phyloP scores from a whole-genome alignment of 108 stramenopile genomes.

The Cyclotella cryptica region DNA sequence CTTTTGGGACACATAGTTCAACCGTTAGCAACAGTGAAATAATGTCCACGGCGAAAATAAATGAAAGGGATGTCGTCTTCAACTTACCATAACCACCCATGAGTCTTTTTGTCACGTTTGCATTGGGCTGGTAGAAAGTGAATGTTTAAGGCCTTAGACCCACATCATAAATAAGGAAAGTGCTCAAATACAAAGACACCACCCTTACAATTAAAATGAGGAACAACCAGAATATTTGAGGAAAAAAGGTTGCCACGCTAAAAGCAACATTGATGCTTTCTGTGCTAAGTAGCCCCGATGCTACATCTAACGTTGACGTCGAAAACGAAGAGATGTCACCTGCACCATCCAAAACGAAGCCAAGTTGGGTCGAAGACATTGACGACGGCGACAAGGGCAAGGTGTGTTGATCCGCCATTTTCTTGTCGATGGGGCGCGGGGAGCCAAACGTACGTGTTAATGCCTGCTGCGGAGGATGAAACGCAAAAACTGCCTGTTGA shows the following conservation, averaged over 20 bases:
- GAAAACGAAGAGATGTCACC: too few species aligned
- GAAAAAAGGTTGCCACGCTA: constrained; percentile 81
- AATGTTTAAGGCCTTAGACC: neutral
- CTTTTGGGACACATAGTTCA: constrained; percentile 3
- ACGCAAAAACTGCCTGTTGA: too few species aligned
- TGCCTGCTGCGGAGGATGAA: too few species aligned
- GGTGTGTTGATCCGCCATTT: too few species aligned
- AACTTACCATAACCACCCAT: constrained; percentile 66
- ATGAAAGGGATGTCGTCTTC: neutral
- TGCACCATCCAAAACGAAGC: too few species aligned
- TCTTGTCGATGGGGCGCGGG: too few species aligned
- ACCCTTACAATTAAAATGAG: constrained; percentile 51
- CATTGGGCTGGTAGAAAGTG: constrained; percentile 52
- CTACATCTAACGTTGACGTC: constrained; percentile 6
- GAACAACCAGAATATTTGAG: constrained; percentile 85
- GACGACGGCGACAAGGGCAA: too few species aligned
- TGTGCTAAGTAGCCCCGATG: constrained; percentile 48
- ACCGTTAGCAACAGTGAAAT: neutral
- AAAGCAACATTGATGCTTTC: constrained; percentile 80
- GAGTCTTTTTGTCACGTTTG: constrained; percentile 69
- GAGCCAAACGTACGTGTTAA: too few species aligned
- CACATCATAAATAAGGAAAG: neutral
- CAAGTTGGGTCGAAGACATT: too few species aligned
- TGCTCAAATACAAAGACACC: neutral
- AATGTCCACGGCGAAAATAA: constrained; percentile 10